phyloP scores from a whole-genome alignment of 2,329 filamentous ascomycete species.

The Rhynchosporium secalis region DNA sequence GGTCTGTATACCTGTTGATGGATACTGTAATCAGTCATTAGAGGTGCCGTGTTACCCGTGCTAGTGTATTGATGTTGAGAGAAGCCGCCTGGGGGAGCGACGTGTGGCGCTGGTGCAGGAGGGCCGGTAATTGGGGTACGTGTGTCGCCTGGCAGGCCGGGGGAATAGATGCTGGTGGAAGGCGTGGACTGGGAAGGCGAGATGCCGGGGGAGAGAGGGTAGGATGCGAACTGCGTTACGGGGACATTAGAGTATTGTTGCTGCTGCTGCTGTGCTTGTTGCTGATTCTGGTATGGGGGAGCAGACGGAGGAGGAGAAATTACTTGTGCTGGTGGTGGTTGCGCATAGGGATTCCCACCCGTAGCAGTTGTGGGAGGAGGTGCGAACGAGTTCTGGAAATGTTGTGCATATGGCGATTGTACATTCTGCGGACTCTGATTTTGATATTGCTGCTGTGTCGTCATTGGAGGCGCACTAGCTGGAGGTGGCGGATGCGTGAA shows the following conservation, averaged over 20 bases:
- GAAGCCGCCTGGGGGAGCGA: constrained; percentile 54
- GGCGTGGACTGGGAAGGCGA: constrained; percentile 42
- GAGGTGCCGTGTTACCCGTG: constrained; percentile 38
- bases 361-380: constrained; percentile 30
- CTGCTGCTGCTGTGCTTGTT: constrained; percentile 26
- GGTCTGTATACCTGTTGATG: constrained; percentile 72
- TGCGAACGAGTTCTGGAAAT: constrained; percentile 34
- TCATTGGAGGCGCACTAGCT: constrained; percentile 21
- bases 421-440: constrained; percentile 25
- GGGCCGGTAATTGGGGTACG: constrained; percentile 4
- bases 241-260: constrained; percentile 26
- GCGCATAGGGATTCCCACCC: constrained; percentile 29
- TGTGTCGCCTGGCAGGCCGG: constrained; percentile 8
- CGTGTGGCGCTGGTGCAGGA: constrained; percentile 11
- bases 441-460: constrained; percentile 16
- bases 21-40: constrained; percentile 53
- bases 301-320: constrained; percentile 22
- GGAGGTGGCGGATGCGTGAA: constrained; percentile 43
- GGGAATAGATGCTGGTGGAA: constrained; percentile 36
- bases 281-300: constrained; percentile 12
- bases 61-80: constrained; percentile 52
- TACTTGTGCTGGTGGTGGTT: constrained; percentile 24
- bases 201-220: constrained; percentile 48
- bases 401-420: constrained; percentile 32
- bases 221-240: constrained; percentile 47